Evolutionary conservation across 1,139 yeast genomes (phyloP), one percentile per base, ranked within the genome.

Genomic region (Hanseniaspora sp.): DNA sequence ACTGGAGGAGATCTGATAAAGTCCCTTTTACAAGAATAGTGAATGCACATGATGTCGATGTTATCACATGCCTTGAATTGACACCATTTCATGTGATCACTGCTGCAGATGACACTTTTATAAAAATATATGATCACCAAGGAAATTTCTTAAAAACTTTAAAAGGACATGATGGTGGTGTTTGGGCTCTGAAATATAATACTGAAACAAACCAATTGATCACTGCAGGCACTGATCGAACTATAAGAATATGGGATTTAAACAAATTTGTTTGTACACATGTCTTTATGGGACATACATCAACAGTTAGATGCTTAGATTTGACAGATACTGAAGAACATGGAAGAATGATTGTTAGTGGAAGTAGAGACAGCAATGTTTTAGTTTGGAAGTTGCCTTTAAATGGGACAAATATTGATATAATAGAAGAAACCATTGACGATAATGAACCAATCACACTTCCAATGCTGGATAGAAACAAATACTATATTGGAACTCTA

Each of bases 101-200:
- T 3, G 96, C 96, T 37, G 90, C 95, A 1, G 97, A 90, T 63
- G 96, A 87, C 61, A 79, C 79, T 60, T 78, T 81, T 62, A 86
- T 92, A 58, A 81, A 86, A 58, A 82, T 94, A 9, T 88, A 87
- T 66, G 83, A 85, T 60, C 81, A 96, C 3, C 71, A 74, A 39
- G 96, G 96, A 5, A 72, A 72, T 48, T 72, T 83, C 47, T 63
- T 83, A n/a, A 74, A 79, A 51, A 83, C 85, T 1, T 73, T 92
- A 53, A 74, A 76, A 54, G 97, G 96, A 12, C 98, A 92, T 64
- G 95, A 86, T 57, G 97, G 97, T 48, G 98, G 98, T 31, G 98
- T 94, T 9, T 92, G 99, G 99, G 97, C 98, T 1, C 73, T 92
- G 65, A 88, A 92, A 67, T 90, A 88, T 65, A 78, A 62, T 46